phyloP scores from a whole-genome alignment of 495 filamentous ascomycete genomes.

The Penicillium chermesinum region DNA sequence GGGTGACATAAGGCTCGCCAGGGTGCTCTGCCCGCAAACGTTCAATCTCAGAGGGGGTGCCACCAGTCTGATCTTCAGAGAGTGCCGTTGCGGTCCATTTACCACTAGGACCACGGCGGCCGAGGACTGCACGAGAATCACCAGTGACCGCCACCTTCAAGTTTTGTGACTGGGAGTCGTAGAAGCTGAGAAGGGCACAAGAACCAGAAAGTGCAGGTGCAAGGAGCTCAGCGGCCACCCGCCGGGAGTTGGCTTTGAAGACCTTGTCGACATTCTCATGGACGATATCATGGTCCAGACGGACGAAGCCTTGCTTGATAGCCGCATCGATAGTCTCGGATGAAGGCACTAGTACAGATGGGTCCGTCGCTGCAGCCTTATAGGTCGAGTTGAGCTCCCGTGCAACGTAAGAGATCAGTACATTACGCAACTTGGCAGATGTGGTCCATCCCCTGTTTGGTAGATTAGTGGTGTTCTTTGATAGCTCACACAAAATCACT shows the following conservation, averaged over 20 bases:
- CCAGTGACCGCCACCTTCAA: conserved; percentile 91
- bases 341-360: conserved; percentile 50
- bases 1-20: conserved; percentile 75
- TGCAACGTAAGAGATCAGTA: conserved; percentile 85
- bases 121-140: conserved; percentile 89
- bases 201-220: conserved; percentile 93
- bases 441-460: conserved; percentile 87
- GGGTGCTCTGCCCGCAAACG: conserved; percentile 82
- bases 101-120: conserved; percentile 67
- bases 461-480: background rate
- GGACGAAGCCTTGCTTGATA: conserved; percentile 87
- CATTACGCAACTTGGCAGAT: conserved; percentile 89
- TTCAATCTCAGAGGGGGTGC: conserved; percentile 73
- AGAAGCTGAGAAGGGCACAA: conserved; percentile 94
- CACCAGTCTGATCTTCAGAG: conserved; percentile 88
- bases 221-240: conserved; percentile 80
- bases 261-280: conserved; percentile 85
- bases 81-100: conserved; percentile 92
- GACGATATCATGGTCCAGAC: conserved; percentile 88
- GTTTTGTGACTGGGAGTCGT: conserved; percentile 76
- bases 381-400: conserved; percentile 93
- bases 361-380: conserved; percentile 64
- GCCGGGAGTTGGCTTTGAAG: conserved; percentile 77
- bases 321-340: conserved; percentile 78
- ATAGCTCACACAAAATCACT: conserved; percentile 20